Conservation (phyloP, 2,329 filamentous ascomycete genomes). For the Calonectria hawksworthii region DNA sequence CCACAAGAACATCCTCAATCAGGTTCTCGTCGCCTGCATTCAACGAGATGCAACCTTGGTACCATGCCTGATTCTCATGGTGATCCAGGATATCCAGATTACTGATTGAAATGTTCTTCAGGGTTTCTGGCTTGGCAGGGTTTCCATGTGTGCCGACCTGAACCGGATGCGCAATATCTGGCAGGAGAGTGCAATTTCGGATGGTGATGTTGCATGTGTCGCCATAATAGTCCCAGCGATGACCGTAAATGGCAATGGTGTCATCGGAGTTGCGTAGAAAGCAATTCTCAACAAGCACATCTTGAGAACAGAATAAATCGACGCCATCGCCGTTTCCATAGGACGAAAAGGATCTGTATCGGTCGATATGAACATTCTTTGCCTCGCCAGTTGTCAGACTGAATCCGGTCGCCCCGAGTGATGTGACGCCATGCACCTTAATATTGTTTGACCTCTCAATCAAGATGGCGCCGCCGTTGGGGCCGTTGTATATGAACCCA, state of each 20-base stretch:
- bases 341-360: constrained; percentile 38
- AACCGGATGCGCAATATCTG: constrained; percentile 52
- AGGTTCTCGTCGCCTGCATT: constrained; percentile 52
- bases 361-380: constrained; percentile 34
- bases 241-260: constrained; percentile 51
- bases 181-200: constrained; percentile 46
- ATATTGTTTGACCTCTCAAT: constrained; percentile 34
- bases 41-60: constrained; percentile 53
- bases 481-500: constrained; percentile 37
- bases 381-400: constrained; percentile 37
- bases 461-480: constrained; percentile 24
- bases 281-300: constrained; percentile 46
- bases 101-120: constrained; percentile 45
- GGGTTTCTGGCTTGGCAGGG: constrained; percentile 48
- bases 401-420: constrained; percentile 34
- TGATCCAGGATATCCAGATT: constrained; percentile 56
- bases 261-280: constrained; percentile 56
- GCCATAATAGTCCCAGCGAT: constrained; percentile 50
- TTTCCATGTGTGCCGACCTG: constrained; percentile 55
- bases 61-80: constrained; percentile 50
- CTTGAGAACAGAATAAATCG: constrained; percentile 37
- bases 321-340: constrained; percentile 44
- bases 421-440: constrained; percentile 38
- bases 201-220: constrained; percentile 51
- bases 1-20: constrained; percentile 45